These are phyloP conservation scores for Iris macrosiphon DNA, from an alignment of 106 monocot genomes.

Conservation along the genomic window DNA sequence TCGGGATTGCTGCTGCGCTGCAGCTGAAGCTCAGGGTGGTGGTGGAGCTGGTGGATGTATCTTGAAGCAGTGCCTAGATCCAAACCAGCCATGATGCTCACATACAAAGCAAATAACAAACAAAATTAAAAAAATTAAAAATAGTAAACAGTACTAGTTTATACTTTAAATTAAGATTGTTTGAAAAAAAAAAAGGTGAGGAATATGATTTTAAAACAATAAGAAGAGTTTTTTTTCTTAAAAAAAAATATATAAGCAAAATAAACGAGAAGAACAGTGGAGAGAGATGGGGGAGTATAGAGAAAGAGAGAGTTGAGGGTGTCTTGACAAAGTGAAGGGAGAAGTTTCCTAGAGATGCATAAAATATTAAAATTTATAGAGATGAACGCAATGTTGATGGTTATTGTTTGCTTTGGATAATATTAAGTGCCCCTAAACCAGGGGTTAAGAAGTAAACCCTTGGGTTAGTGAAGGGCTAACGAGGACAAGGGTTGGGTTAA, in stretches of 20 bases:
- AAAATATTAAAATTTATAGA: slow-evolving; percentile 5
- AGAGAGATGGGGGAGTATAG: slow-evolving; percentile 13
- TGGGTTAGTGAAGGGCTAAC: slow-evolving; percentile 12
- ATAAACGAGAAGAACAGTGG: neutral
- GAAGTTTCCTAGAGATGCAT: slow-evolving; percentile 9
- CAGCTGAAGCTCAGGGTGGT: slow-evolving; percentile 35
- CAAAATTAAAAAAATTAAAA: slow-evolving; percentile 8
- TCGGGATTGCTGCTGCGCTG: slow-evolving; percentile 6
- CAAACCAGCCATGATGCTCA: slow-evolving; percentile 36
- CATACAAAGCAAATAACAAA: slow-evolving; percentile 15
- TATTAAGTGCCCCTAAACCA: slow-evolving; percentile 4
- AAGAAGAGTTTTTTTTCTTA: slow-evolving; percentile 3
- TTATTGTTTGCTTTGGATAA: neutral
- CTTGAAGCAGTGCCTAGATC: slow-evolving; percentile 44
- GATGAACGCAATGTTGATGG: neutral
- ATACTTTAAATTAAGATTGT: slow-evolving; percentile 8
- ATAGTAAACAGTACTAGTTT: slow-evolving; percentile 2
- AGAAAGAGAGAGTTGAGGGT: slow-evolving; percentile 8
- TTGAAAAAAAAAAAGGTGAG: slow-evolving; percentile 1
- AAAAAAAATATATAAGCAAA: slow-evolving; percentile 4
- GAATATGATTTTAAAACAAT: slow-evolving; percentile 12
- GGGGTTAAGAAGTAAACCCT: slow-evolving; percentile 13
- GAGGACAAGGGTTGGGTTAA: slow-evolving; percentile 7
- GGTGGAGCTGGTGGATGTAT: slow-evolving; percentile 36
- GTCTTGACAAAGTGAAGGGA: neutral